These are phyloP conservation scores for Aspergillus bombycis DNA, from an alignment of 2,329 filamentous ascomycete species.

Conservation along the genomic window DNA sequence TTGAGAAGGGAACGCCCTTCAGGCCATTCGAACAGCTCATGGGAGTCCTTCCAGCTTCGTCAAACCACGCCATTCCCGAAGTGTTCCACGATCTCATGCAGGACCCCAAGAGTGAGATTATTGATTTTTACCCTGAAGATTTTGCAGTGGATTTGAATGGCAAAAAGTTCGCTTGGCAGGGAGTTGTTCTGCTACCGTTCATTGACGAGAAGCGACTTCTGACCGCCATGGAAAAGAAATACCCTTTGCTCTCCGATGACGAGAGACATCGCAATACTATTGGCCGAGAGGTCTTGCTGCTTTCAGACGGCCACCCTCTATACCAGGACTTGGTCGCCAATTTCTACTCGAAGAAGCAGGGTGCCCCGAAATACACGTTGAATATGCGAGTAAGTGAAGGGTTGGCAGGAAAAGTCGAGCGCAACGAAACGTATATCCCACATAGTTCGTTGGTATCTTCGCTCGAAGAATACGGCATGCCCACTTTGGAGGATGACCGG, in stretches of 20 bases:
- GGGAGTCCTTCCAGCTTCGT: slow-evolving; percentile 93
- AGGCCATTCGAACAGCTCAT: slow-evolving; percentile 96
- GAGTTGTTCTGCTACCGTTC: slow-evolving; percentile 88
- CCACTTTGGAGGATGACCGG: slow-evolving; percentile 79
- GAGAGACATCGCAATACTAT: slow-evolving; percentile 77
- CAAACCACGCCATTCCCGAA: slow-evolving; percentile 84
- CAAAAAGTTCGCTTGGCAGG: slow-evolving; percentile 98
- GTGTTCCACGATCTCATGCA: slow-evolving; percentile 92
- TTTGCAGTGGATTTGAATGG: slow-evolving; percentile 94
- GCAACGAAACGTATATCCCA: slow-evolving; percentile 81
- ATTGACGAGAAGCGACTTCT: slow-evolving; percentile 90
- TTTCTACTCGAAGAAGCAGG: slow-evolving; percentile 91
- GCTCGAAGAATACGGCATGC: slow-evolving; percentile 70
- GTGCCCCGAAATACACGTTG: slow-evolving; percentile 67
- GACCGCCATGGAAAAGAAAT: slow-evolving; percentile 78
- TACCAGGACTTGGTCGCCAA: slow-evolving; percentile 82
- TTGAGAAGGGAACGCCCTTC: slow-evolving; percentile 83
- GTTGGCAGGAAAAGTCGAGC: slow-evolving; percentile 77
- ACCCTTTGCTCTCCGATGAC: slow-evolving; percentile 75
- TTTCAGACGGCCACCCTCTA: slow-evolving; percentile 81
- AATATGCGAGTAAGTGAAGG: slow-evolving; percentile 76
- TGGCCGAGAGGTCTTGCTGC: slow-evolving; percentile 78
- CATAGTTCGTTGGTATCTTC: slow-evolving; percentile 81
- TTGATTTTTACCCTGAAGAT: slow-evolving; percentile 95
- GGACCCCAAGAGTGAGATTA: slow-evolving; percentile 82